Base-by-base conservation (phyloP, 805 yeast genomes). In the Blastobotrys attinorum region DNA sequence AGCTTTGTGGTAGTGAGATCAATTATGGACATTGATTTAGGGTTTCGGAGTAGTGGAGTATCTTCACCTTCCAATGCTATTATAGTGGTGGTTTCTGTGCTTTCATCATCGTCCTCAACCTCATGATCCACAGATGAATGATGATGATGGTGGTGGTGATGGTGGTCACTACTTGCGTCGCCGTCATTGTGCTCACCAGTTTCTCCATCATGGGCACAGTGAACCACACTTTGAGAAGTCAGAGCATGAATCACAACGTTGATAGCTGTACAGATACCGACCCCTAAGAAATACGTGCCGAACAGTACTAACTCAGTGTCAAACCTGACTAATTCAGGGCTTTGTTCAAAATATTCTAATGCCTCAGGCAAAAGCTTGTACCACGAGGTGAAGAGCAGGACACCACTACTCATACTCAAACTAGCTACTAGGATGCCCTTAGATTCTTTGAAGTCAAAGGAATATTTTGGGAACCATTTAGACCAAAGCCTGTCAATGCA, bases 211-310 rank as follows among this genome's bases (percentile, higher is more conserved):
- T 88, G 96, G 13, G 77, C 82, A 62, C 96, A 88, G 58, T 88
- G 96, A 0, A 89, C 83, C 27, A 89, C 75, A 25, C 89, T 79
- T 58, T 85, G 85, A 40, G 90, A 77, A 0, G 97, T 85, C 42
- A 79, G 61, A 29, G 76, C 60, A 61, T 89, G 96, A 3, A 92
- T 76, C 1, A 81, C 31, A 22, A 67, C 59, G 60, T 88, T 89
- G 44, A 90, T 64, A 1, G 62, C 47, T 1, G 77, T 60, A 56
- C 95, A 85, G 1, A 76, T 49, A 1, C 65, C 37, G 2, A 83
- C 73, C 2, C 98, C 97, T 1, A 64, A 54, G 3, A 76, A 67
- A 50, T 73, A 72, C 7, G 75, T 67, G 0, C 69, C 63, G 34
- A 76, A 65, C 41, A 76, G 58, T 11, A 65, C 60, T 20, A 67